Evolutionary conservation across 306 rosid species (phyloP).

Genomic region (Canavalia gladiata): DNA sequence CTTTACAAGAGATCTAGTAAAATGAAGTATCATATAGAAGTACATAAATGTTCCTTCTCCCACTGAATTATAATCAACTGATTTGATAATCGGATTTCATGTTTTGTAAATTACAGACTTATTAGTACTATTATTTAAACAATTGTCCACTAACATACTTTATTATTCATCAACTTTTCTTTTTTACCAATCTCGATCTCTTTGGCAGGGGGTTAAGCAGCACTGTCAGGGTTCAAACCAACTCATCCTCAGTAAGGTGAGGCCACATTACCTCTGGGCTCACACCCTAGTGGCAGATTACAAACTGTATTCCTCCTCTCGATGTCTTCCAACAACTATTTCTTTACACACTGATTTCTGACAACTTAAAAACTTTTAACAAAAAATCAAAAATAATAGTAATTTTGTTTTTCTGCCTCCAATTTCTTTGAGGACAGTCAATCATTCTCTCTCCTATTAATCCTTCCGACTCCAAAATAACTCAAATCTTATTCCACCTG

Average conservation of each 20-base stretch:
- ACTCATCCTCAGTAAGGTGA: neutral
- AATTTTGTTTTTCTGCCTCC: neutral
- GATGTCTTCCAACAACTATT: conserved; percentile 1
- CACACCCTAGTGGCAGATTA: neutral
- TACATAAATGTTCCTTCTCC: neutral
- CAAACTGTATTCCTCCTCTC: neutral
- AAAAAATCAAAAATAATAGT: neutral
- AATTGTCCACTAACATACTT: neutral
- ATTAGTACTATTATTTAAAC: neutral
- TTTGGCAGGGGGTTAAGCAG: neutral
- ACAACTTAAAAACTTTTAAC: neutral
- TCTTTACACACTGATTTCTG: neutral
- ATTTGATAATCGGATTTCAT: conserved; percentile 14
- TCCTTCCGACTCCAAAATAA: neutral
- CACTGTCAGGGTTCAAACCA: neutral
- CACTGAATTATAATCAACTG: conserved; percentile 12
- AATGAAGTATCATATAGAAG: conserved; percentile 9
- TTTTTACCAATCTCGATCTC: conserved; percentile 22
- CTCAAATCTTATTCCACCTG: neutral
- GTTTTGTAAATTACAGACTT: neutral
- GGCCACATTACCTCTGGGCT: conserved; percentile 20
- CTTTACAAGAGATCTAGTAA: conserved; percentile 4
- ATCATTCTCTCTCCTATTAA: neutral
- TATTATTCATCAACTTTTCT: neutral
- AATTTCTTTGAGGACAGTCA: conserved; percentile 25